Evolutionary conservation across 768 basidiomycete genomes (phyloP).

Genomic region (Mycena leptocephala): DNA sequence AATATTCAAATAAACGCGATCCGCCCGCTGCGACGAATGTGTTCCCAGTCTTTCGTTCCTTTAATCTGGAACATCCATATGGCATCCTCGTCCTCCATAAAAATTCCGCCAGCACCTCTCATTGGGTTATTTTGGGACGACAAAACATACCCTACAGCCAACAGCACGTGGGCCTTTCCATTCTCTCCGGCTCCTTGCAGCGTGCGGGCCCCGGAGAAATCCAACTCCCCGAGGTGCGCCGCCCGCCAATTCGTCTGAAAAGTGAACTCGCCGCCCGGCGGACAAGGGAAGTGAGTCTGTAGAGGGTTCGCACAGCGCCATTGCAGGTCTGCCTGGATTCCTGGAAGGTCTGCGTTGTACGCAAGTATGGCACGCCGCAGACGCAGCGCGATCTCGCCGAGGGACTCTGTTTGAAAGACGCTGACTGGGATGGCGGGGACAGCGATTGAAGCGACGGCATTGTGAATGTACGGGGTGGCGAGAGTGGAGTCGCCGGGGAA

Average conservation of each 20-base stretch:
- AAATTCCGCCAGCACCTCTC: conserved; percentile 3
- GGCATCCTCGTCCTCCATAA: conserved; percentile 27
- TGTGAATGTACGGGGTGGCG: conserved; percentile 24
- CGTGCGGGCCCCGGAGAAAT: conserved; percentile 25
- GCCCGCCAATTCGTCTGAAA: conserved; percentile 24
- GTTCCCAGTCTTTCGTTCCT: conserved; percentile 23
- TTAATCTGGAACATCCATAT: conserved; percentile 23
- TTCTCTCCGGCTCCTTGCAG: not conserved
- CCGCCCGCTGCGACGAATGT: conserved; percentile 1
- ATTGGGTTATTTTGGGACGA: conserved; percentile 7
- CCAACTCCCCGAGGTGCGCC: conserved; percentile 5
- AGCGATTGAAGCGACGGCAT: not conserved
- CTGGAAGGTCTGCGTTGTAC: conserved; percentile 8
- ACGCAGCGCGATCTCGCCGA: conserved; percentile 12
- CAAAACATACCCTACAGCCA: not conserved
- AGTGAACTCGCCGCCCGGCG: conserved; percentile 5
- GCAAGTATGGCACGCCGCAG: conserved; percentile 16
- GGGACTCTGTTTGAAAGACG: conserved; percentile 1
- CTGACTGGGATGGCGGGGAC: conserved; percentile 10
- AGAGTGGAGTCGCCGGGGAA: conserved; percentile 8
- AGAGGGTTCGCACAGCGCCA: conserved; percentile 24
- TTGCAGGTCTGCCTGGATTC: not conserved
- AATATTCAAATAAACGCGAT: conserved; percentile 7
- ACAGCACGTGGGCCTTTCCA: conserved; percentile 3
- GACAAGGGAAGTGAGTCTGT: conserved; percentile 14